Base-by-base conservation (phyloP, 1,284 basidiomycete species). In the Ceratobasidium sp. region DNA sequence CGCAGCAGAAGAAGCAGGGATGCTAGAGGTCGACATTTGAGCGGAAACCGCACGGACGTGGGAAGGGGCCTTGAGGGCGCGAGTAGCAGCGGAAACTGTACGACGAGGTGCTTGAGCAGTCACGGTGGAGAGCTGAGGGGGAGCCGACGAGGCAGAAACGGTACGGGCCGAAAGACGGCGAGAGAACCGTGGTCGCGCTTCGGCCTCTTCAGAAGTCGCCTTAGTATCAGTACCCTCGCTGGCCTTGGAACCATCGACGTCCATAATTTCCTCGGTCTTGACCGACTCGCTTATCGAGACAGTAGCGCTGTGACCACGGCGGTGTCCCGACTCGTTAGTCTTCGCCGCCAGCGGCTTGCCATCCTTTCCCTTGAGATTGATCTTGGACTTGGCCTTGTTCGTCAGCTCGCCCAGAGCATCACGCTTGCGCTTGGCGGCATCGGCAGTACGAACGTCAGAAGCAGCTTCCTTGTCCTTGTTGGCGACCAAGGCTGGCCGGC, bases 1-100 rank as follows among this genome's bases (percentile, higher is more conserved):
- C 1, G 82, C 79, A 3, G 84, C 79, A 5, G 85, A 79, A 18
- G 79, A 71, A 28, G 84, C 80, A 33, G 84, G 83, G n/a, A 81
- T 40, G 9, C 80, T 18, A 84, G 85, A 23, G 84, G 85, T 40
- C 82, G 81, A 69, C 79, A 83, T 78, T 83, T 84, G 28, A 84
- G 82, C 20, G 82, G 86, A 70, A 83, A 84, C 61, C 83, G 81
- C 40, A 83, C 82, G 63, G 49, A 68, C 7, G 70, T 66, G 60
- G 61, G 69, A 40, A 39, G 40, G 56, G 2, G 71, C 49, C 26
- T 58, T 58, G 26, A 73, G 44, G 13, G 53, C n/a, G 15, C 71
- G 71, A 49, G 71, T 78, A 44, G 53, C 77, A 12, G 42, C 77
- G n/a, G 77, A 63, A 33, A 68, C 64, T 40, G 39, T 26, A 33